A percentile compares a stretch with the other conserved stretches of the same genome.
These are phyloP conservation scores for Xylariaceae sp. DNA, from an alignment of 2,329 filamentous ascomycete genomes.

Conservation along the genomic window DNA sequence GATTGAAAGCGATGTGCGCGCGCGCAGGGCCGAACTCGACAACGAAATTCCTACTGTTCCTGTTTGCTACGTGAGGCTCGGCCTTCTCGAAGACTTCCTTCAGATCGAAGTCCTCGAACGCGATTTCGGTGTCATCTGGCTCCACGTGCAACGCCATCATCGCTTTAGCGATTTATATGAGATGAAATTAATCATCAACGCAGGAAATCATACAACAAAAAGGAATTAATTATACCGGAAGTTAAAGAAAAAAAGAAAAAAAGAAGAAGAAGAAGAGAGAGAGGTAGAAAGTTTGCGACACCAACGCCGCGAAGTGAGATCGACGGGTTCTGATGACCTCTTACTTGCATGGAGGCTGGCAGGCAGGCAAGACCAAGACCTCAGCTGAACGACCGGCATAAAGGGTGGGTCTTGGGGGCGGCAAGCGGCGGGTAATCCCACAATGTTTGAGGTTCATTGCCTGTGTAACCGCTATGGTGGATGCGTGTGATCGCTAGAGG, in stretches of 20 bases:
- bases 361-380: too few species aligned
- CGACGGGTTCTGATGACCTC: neutral
- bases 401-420: neutral
- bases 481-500: too few species aligned
- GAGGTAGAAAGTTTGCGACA: neutral
- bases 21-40: slow-evolving; percentile 63
- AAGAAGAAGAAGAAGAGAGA: neutral
- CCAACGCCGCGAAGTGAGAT: neutral
- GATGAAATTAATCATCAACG: neutral
- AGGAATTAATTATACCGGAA: slow-evolving; percentile 1
- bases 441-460: neutral
- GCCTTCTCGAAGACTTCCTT: slow-evolving; percentile 48
- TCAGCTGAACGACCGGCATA: neutral
- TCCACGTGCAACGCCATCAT: slow-evolving; percentile 14
- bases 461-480: neutral
- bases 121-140: slow-evolving; percentile 15
- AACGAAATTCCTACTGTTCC: slow-evolving; percentile 59
- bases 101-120: slow-evolving; percentile 58
- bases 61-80: slow-evolving; percentile 43
- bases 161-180: slow-evolving; percentile 3
- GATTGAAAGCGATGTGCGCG: slow-evolving; percentile 59
- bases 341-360: neutral
- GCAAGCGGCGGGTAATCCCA: neutral
- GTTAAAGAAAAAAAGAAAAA: slow-evolving; percentile 5
- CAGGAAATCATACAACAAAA: neutral